Evolutionary conservation across 2,329 filamentous ascomycete genomes (phyloP).

Genomic region (Cladosporium sphaerospermum): DNA sequence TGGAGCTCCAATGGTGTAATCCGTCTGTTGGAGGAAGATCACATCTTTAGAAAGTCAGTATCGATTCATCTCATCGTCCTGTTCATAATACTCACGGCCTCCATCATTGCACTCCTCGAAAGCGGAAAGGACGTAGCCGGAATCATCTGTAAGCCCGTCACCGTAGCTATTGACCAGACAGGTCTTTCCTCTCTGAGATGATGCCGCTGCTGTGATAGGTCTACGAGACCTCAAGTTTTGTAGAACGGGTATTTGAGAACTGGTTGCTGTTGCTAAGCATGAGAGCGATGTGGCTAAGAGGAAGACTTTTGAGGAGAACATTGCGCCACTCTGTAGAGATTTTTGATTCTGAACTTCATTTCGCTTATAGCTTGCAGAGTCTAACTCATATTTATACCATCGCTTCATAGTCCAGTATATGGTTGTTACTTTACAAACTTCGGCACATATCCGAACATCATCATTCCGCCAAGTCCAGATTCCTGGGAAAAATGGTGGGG

Average conservation of each 20-base stretch:
- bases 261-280: background rate
- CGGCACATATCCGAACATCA: too few relatives aligned
- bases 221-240: background rate
- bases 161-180: slow-evolving; percentile 30
- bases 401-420: too few relatives aligned
- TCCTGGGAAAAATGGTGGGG: too few relatives aligned
- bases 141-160: slow-evolving; percentile 41
- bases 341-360: too few relatives aligned
- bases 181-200: slow-evolving; percentile 29
- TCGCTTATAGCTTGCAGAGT: too few relatives aligned
- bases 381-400: too few relatives aligned
- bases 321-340: background rate
- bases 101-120: slow-evolving; percentile 55
- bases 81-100: slow-evolving; percentile 33
- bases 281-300: background rate
- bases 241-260: background rate
- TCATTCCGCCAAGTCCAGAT: too few relatives aligned
- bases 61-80: background rate
- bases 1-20: slow-evolving; percentile 56
- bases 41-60: slow-evolving; percentile 31
- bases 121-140: slow-evolving; percentile 45
- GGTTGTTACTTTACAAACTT: too few relatives aligned
- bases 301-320: background rate
- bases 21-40: slow-evolving; percentile 47
- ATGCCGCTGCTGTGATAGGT: slow-evolving; percentile 11